Evolutionary conservation across 257 asterid species (phyloP).

Genomic region (Jasminum sambac): DNA sequence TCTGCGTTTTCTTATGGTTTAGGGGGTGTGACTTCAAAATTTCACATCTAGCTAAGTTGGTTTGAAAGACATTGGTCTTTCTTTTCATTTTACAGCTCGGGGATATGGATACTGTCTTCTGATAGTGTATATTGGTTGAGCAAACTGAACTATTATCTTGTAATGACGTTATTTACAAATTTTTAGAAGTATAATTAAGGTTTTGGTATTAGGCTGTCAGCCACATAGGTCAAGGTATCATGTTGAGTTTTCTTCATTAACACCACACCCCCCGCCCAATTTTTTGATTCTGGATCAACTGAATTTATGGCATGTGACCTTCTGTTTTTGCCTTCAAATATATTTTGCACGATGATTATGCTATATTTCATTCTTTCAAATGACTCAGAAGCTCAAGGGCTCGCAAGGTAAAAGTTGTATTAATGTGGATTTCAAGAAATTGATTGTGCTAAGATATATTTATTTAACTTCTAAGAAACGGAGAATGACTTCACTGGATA

Average conservation of each 20-base stretch:
- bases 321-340: background rate
- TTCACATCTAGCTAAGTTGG: background rate
- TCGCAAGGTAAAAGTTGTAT: background rate
- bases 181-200: background rate
- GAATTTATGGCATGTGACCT: background rate
- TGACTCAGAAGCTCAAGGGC: background rate
- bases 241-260: background rate
- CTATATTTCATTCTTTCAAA: background rate
- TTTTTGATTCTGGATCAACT: background rate
- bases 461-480: too few species aligned
- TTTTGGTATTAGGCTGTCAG: background rate
- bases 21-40: background rate
- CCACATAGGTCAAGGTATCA: background rate
- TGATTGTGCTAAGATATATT: background rate
- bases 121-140: background rate
- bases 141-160: background rate
- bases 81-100: background rate
- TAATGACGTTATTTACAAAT: background rate
- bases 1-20: background rate
- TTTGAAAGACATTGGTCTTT: background rate
- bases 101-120: constrained; percentile 4
- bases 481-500: background rate
- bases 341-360: background rate
- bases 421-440: background rate
- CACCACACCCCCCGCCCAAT: too few species aligned